Base-by-base conservation (phyloP, 257 asterid species). In the Fraxinus excelsior region DNA sequence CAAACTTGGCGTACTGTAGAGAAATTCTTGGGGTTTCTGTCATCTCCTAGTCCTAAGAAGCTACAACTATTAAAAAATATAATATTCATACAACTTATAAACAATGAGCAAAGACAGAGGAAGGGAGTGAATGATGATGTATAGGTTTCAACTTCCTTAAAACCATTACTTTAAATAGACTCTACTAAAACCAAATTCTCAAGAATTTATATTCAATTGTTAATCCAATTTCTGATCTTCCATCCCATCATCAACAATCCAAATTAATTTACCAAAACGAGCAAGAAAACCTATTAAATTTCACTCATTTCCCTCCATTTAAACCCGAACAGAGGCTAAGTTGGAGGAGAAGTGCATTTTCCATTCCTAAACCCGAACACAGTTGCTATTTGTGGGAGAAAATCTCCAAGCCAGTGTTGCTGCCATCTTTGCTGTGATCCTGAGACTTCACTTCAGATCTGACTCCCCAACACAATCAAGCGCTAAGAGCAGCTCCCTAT, bases 381-480 rank as follows among this genome's bases (percentile, higher is more conserved):
- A n/a, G n/a, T n/a, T n/a, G 89, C 96, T 97, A 86, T 85, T 93
- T 71, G 94, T 62, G 74, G 91, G 85, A 82, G 96, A 78, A 79
- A 79, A 85, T 87, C 97, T 89, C 96, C 97, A 88, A 75, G 87
- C 86, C 80, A 95, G 74, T 72, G 97, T 79, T 0, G 99, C 85
- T 84, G 98, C 97, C 99, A 96, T 87, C 82, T 85, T 89, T 73
- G 81, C 88, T 77, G 86, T 73, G 82, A 82, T 84, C 74, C 67
- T 34, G 65, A 85, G 79, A 81, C n/a, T n/a, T n/a, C n/a, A n/a
- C n/a, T n/a, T n/a, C n/a, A n/a, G n/a, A n/a, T n/a, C n/a, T n/a
- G n/a, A n/a, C n/a, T n/a, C n/a, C n/a, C n/a, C n/a, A n/a, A n/a
- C n/a, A n/a, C n/a, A n/a, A n/a, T n/a, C n/a, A n/a, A n/a, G n/a